Base-by-base conservation (phyloP, 73 alveolate genomes). In the Symbiodinium pilosum region DNA sequence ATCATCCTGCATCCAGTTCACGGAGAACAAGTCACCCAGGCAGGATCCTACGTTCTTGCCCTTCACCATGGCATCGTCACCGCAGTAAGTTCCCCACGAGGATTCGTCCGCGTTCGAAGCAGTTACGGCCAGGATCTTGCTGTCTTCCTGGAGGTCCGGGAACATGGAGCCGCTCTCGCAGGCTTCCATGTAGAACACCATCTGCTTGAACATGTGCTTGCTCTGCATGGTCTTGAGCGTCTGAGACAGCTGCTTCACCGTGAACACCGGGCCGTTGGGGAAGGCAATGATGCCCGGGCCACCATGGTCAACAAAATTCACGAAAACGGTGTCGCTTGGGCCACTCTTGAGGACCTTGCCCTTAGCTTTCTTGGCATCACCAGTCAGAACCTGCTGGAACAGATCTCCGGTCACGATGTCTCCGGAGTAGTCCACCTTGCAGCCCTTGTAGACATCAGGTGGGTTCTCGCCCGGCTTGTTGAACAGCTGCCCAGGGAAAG, bases 111-210 rank as follows among this genome's bases (percentile, higher is more conserved):
- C 97, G 99, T 85, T 94, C 43, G 98, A 93, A 40, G 98, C 98
- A n/a, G 93, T 77, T 34, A 93, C 98, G 1, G 93, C 98, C 68
- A 93, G 52, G 75, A 93, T 93, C 97, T 91, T 91, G 69, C 98
- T 43, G 43, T 73, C 93, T 99, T 43, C 99, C 99, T 69, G 42
- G 52, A 93, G 92, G 71, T 93, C 98, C 21, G 99, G 99, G 99
- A 99, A 99, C 99, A 99, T 99, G 43, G 99, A 99, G 71, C 99
- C 99, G 77, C 99, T 96, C 94, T 99, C 99, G 99, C 99, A 64
- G 81, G 81, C 81, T 64, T 64, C 97, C 97, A 91, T 91, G 97
- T 91, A 91, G 97, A 91, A 91, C 68, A 91, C 97, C 97, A 91
- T 41, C 97, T 91, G 97, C 89, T 69, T 69, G 97, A 91, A 91